These are phyloP conservation scores for Schizochytrium sp. DNA, from an alignment of 108 stramenopile genomes.

Conservation along the genomic window DNA sequence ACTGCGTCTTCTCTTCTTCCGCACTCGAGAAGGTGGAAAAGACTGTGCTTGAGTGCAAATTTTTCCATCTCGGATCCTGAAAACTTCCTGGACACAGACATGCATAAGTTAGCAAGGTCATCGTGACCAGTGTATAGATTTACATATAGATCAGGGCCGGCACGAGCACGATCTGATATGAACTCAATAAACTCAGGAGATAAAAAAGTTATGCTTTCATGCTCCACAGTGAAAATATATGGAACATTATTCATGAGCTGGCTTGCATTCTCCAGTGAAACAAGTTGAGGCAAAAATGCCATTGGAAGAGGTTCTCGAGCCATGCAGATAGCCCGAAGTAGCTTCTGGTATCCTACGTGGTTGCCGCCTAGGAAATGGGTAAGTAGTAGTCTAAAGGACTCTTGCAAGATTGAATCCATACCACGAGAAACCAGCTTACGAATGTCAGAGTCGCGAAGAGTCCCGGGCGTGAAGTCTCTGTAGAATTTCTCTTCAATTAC, in stretches of 20 bases:
- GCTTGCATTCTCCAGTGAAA: not conserved
- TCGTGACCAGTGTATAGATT: not conserved
- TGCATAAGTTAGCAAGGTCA: not conserved
- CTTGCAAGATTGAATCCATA: not conserved
- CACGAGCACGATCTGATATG: too few species aligned
- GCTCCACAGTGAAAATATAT: not conserved
- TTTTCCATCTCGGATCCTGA: not conserved
- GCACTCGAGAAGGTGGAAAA: not conserved
- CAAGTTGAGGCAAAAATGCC: not conserved
- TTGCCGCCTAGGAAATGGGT: not conserved
- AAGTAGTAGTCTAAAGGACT: not conserved
- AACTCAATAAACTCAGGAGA: too few species aligned
- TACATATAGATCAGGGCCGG: too few species aligned
- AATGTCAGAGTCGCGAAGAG: too few species aligned
- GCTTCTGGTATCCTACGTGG: not conserved
- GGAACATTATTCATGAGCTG: not conserved
- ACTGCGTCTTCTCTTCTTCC: not conserved
- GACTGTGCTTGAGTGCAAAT: not conserved
- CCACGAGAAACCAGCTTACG: too few species aligned
- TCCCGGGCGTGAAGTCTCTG: too few species aligned
- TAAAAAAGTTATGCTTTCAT: too few species aligned
- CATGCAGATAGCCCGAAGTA: not conserved
- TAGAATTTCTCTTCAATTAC: too few species aligned
- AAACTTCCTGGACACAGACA: not conserved
- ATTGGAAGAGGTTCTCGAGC: slow-evolving; percentile 9